Evolutionary conservation across 805 yeast genomes (phyloP).

Genomic region (Ogataea degrootiae): DNA sequence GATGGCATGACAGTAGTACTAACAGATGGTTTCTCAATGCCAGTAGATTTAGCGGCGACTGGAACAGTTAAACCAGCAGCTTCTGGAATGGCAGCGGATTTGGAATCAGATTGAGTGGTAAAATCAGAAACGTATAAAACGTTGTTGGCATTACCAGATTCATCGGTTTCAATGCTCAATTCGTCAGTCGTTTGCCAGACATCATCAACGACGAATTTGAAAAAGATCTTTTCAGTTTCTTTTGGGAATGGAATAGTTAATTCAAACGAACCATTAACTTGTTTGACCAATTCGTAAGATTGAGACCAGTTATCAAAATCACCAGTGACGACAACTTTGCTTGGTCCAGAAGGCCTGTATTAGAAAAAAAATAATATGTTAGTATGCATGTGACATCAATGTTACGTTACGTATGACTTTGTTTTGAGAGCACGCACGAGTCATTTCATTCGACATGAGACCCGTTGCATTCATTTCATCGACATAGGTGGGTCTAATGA

Average conservation of each 20-base stretch:
- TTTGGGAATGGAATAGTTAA: constrained; percentile 27
- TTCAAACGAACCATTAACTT: constrained; percentile 31
- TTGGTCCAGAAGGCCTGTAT: constrained; percentile 32
- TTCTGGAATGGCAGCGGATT: constrained; percentile 36
- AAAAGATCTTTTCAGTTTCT: constrained; percentile 28
- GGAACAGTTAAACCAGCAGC: constrained; percentile 40
- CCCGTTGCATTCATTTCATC: too few species aligned
- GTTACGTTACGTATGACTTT: too few species aligned
- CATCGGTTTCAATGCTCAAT: constrained; percentile 42
- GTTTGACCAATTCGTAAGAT: constrained; percentile 42
- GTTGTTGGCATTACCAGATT: constrained; percentile 49
- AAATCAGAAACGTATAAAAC: constrained; percentile 37
- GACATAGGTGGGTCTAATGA: background rate
- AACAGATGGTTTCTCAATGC: constrained; percentile 2
- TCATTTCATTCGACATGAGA: too few species aligned
- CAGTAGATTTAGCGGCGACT: constrained; percentile 41
- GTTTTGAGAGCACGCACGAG: too few species aligned
- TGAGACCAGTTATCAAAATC: constrained; percentile 56
- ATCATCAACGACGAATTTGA: constrained; percentile 59
- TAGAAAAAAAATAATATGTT: background rate
- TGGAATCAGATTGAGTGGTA: constrained; percentile 25
- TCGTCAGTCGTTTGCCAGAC: constrained; percentile 45
- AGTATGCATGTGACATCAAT: background rate
- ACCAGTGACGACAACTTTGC: constrained; percentile 52
- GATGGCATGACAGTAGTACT: constrained; percentile 43